Base-by-base conservation (phyloP, 2,329 filamentous ascomycete genomes). In the Corinectria fuckeliana region DNA sequence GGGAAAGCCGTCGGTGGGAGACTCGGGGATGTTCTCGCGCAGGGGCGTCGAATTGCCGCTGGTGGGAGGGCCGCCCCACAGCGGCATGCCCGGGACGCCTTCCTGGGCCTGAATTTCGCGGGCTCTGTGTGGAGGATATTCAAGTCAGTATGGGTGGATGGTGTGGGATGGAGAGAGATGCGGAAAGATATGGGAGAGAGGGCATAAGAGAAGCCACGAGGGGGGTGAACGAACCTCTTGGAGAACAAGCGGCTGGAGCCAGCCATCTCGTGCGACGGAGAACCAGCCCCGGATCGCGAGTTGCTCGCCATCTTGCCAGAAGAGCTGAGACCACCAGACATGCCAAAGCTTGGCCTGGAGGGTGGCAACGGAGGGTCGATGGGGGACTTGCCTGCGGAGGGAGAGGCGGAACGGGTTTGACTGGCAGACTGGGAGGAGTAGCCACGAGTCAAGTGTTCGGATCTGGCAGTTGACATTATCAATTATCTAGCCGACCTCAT, bases 81-180 rank as follows among this genome's bases (percentile, higher is more conserved):
- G 89, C 76, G 82, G 84, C 71, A 86, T 84, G 72, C 83, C 89
- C 74, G 82, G 80, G 49, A 97, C 84, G 50, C 93, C 93, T 84
- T 98, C 94, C 80, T 97, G 93, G 54, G 93, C 93, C 80, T 98
- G 94, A 63, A 98, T 97, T 78, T 99, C 95, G 76, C 95, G 87
- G 67, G 95, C 93, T 74, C 94, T 97, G 62, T n/a, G 16, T 14
- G n/a, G 39, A 51, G 28, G 50, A 39, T 50, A 30, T 51, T 50
- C 52, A 60, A 23, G 64, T 70, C 50, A 66, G 60, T 48, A 20
- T 16, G 32, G 13, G 25, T 16, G 5, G 11, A 25, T 20, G 49
- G 23, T n/a, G 14, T 34, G 20, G 18, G 28, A 14, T 2, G 28
- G 8, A 26, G 20, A 16, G 14, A 26, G 13, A 49, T 16, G 32